These are phyloP conservation scores for Globisporangium megalacanthum DNA, from an alignment of 352 stramenopile species.

Conservation along the genomic window DNA sequence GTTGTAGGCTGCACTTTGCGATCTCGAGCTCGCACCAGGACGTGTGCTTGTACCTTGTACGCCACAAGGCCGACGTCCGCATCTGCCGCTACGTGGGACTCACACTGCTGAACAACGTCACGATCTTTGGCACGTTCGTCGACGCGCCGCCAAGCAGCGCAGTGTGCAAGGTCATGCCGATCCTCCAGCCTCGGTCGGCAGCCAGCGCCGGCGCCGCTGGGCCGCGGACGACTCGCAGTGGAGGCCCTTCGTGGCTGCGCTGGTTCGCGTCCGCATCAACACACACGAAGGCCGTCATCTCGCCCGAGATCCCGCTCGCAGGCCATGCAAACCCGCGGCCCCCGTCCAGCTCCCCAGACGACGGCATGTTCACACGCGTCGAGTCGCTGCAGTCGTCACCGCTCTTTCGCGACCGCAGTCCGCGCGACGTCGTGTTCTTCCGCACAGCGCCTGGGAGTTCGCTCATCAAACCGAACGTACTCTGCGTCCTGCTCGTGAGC, in stretches of 20 bases:
- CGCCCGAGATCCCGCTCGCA: conserved; percentile 3
- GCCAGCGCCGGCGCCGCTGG: background rate
- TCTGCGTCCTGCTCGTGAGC: conserved; percentile 55
- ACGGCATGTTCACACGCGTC: conserved; percentile 42
- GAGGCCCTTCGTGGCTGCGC: background rate
- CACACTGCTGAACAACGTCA: conserved; percentile 41
- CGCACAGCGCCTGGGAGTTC: conserved; percentile 52
- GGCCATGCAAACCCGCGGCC: background rate
- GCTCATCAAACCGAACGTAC: conserved; percentile 48
- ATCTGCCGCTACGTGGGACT: conserved; percentile 58
- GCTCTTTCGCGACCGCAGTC: conserved; percentile 43
- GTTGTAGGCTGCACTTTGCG: conserved; percentile 62
- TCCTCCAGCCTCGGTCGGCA: conserved; percentile 36
- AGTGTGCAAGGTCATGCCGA: conserved; percentile 55
- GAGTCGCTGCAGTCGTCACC: conserved; percentile 43
- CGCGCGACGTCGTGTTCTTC: conserved; percentile 69
- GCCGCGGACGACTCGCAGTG: background rate
- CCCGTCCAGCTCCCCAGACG: conserved; percentile 10
- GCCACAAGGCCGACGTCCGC: conserved; percentile 55
- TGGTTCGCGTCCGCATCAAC: background rate
- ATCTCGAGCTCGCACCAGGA: conserved; percentile 70
- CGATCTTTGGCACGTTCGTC: conserved; percentile 54
- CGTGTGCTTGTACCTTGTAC: conserved; percentile 59
- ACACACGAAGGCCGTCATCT: conserved; percentile 5
- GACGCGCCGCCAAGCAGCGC: conserved; percentile 39